Conservation (phyloP, 768 basidiomycete species). For the Hortiboletus flavorubellus region DNA sequence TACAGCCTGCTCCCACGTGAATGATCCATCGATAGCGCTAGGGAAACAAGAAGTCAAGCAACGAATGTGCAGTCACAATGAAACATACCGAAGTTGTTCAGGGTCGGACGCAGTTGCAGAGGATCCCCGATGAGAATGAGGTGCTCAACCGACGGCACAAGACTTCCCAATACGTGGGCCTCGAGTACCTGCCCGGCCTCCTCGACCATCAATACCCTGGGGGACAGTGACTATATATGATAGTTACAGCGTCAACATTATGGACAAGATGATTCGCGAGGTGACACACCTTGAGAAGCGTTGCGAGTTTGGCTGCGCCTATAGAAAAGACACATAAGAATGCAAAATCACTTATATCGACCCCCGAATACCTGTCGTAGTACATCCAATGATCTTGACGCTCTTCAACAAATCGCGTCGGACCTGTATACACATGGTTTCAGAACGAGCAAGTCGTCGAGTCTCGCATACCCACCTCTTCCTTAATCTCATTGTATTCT, state of each 20-base stretch:
- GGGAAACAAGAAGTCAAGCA: background rate
- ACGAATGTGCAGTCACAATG: background rate
- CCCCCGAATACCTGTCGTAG: conserved; percentile 57
- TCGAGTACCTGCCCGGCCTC: conserved; percentile 76
- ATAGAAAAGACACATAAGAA: background rate
- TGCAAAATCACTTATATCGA: background rate
- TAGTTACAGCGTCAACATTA: background rate
- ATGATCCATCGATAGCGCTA: conserved; percentile 73
- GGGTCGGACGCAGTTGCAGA: conserved; percentile 64
- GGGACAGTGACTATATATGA: conserved; percentile 56
- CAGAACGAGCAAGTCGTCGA: background rate
- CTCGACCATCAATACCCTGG: conserved; percentile 17
- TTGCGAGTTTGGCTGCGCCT: conserved; percentile 68
- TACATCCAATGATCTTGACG: conserved; percentile 69
- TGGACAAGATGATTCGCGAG: background rate
- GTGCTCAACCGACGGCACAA: conserved; percentile 67
- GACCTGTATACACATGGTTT: conserved; percentile 35
- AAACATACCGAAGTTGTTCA: conserved; percentile 57
- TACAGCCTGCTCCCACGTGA: conserved; percentile 50
- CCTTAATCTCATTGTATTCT: conserved; percentile 39
- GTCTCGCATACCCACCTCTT: conserved; percentile 44
- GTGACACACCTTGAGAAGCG: conserved; percentile 50
- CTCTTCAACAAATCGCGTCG: conserved; percentile 51
- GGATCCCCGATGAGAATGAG: conserved; percentile 82
- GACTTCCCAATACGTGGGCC: conserved; percentile 63